These are phyloP conservation scores for Coprinellus aureogranulatus DNA, from an alignment of 768 basidiomycete species.

Conservation along the genomic window DNA sequence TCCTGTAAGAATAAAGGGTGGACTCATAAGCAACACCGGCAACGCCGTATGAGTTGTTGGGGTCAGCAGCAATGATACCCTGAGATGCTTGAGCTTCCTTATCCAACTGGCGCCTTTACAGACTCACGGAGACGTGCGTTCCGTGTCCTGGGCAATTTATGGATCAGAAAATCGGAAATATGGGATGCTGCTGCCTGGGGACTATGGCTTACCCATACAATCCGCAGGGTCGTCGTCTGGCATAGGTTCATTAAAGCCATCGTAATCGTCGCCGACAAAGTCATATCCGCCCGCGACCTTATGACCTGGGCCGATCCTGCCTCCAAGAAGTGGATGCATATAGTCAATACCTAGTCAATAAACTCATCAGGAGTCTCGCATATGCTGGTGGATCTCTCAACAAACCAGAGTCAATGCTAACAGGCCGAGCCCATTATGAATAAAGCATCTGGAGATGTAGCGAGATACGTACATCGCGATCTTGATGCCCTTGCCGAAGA, in stretches of 20 bases:
- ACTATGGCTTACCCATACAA: constrained; percentile 33
- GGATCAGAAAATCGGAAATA: not conserved
- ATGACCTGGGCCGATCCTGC: constrained; percentile 51
- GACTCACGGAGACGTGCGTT: constrained; percentile 52
- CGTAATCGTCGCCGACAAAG: constrained; percentile 55
- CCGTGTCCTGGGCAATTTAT: constrained; percentile 35
- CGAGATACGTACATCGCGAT: constrained; percentile 54
- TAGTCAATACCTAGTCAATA: constrained; percentile 45
- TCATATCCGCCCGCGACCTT: constrained; percentile 55
- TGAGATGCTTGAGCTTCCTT: constrained; percentile 13
- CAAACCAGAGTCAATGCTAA: constrained; percentile 48
- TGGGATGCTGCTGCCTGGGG: not conserved
- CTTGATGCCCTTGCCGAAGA: constrained; percentile 63
- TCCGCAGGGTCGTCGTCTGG: constrained; percentile 54
- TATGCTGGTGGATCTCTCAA: not conserved
- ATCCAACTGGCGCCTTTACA: constrained; percentile 16
- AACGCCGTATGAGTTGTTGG: constrained; percentile 60
- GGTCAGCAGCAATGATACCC: constrained; percentile 64
- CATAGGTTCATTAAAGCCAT: constrained; percentile 45
- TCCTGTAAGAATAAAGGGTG: constrained; percentile 49
- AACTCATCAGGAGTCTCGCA: not conserved
- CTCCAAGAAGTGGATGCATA: constrained; percentile 54
- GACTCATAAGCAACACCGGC: constrained; percentile 68
- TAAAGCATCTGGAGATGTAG: not conserved
- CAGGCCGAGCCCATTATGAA: no score